Base-by-base conservation (phyloP, 2,329 filamentous ascomycete genomes). In the Calonectria crousiana region DNA sequence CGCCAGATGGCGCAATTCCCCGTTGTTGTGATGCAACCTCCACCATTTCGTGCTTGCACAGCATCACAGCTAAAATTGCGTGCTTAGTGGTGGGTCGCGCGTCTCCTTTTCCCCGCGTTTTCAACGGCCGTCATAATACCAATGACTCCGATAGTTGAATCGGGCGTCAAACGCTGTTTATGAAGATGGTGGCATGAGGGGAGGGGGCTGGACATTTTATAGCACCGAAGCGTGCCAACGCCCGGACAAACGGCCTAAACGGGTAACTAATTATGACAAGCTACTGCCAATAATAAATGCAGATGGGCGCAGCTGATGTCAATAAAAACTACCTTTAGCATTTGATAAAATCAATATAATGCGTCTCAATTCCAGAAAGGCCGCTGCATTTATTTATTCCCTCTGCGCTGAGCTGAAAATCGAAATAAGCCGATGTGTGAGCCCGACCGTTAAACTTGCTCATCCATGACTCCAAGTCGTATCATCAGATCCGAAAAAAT, bases 101-200 rank as follows among this genome's bases (percentile, higher is more conserved):
- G 53, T 51, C 9, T 38, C 49, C 49, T 28, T 51, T 69, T 66
- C 71, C 71, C 71, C 71, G 71, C 71, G 71, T 66, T 49, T 36
- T n/a, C 36, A 53, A 53, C 51, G 51, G 52, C 60, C 38, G 41
- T 18, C 20, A 44, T 69, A 30, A 51, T 6, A 5, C 16, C 49
- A 68, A 16, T 3, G 49, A 38, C 44, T 20, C 26, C 26, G 11
- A 34, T 20, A 16, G 41, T 23, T 6, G 23, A 28, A 10, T 8
- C 38, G 34, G 56, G 32, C 32, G n/a, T 23, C 16, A 16, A 26
- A 41, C 8, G 26, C 23, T 26, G 34, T 20, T 41, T 16, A 41
- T 16, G 4, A 62, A 20, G 23, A 62, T 41, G 34, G 34, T 28
- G n/a, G 26, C 52, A n/a, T 23, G 11, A 23, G 38, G 56, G 56